These are phyloP conservation scores for Citrus hindsii DNA, from an alignment of 345 rosid species.

Conservation along the genomic window DNA sequence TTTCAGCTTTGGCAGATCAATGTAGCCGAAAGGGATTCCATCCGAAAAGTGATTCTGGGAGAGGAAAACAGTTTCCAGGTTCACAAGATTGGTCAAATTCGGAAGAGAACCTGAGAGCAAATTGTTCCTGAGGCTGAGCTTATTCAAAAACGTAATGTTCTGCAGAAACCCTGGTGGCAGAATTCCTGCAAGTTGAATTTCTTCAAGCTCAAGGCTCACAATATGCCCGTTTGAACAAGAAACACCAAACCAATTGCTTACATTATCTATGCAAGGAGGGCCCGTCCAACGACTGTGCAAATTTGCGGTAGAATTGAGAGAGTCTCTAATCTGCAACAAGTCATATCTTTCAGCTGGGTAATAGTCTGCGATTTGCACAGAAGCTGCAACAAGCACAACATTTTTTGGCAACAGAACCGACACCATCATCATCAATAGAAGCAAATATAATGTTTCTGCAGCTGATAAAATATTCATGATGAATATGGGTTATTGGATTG, in stretches of 20 bases:
- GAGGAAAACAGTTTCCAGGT: conserved; percentile 30
- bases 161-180: conserved; percentile 36
- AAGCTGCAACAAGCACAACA: background rate
- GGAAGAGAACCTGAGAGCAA: conserved; percentile 41
- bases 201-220: conserved; percentile 41
- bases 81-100: conserved; percentile 24
- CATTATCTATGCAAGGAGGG: conserved; percentile 36
- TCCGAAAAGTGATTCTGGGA: conserved; percentile 41
- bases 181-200: conserved; percentile 36
- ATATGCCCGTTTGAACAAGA: conserved; percentile 42
- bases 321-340: conserved; percentile 40
- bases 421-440: background rate
- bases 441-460: background rate
- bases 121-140: conserved; percentile 42
- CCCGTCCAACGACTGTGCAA: conserved; percentile 49
- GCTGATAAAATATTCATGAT: conserved; percentile 11
- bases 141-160: conserved; percentile 36
- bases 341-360: conserved; percentile 36
- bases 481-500: background rate
- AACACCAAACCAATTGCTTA: conserved; percentile 47
- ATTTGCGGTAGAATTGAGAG: conserved; percentile 19
- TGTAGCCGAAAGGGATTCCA: conserved; percentile 33
- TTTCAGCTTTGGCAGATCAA: conserved; percentile 25
- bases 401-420: background rate
- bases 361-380: background rate